Conservation (phyloP, 495 filamentous ascomycete species). For the Clohesyomyces aquaticus region DNA sequence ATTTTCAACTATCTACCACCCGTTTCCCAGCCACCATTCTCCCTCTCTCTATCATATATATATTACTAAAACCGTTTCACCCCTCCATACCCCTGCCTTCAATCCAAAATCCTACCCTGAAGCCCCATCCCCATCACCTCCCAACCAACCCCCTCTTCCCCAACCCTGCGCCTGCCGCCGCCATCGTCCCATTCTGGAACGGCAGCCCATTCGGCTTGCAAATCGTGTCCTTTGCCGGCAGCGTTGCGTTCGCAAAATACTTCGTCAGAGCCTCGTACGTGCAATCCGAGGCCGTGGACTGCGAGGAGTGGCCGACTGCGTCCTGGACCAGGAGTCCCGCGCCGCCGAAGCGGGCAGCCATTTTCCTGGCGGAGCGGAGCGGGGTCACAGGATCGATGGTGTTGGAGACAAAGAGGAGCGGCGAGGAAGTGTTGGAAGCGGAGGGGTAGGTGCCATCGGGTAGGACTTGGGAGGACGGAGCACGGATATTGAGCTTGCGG, state of each 20-base stretch:
- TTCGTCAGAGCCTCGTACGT: slow-evolving; percentile 30
- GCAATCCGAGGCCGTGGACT: slow-evolving; percentile 32
- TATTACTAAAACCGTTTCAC: no score
- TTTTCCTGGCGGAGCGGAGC: slow-evolving; percentile 52
- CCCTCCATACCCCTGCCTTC: no score
- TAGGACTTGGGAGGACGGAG: no score
- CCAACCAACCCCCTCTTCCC: no score
- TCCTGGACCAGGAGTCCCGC: slow-evolving; percentile 58
- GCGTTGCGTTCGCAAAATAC: slow-evolving; percentile 42
- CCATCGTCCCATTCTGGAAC: slow-evolving; percentile 4
- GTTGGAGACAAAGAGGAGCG: slow-evolving; percentile 60
- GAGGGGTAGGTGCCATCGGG: no score
- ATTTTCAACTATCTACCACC: no score
- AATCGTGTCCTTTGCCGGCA: slow-evolving; percentile 41
- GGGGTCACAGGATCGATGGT: slow-evolving; percentile 61
- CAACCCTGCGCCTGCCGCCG: background rate
- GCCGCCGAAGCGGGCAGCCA: slow-evolving; percentile 55
- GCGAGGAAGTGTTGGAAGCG: slow-evolving; percentile 51
- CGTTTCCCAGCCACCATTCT: no score
- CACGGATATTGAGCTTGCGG: no score
- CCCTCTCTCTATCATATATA: no score
- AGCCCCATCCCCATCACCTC: no score
- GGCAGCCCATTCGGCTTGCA: slow-evolving; percentile 9
- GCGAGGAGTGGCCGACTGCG: slow-evolving; percentile 50
- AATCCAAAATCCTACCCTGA: no score